phyloP scores from a whole-genome alignment of 163 green algal species.

The Coccomyxa subellipsoidea region DNA sequence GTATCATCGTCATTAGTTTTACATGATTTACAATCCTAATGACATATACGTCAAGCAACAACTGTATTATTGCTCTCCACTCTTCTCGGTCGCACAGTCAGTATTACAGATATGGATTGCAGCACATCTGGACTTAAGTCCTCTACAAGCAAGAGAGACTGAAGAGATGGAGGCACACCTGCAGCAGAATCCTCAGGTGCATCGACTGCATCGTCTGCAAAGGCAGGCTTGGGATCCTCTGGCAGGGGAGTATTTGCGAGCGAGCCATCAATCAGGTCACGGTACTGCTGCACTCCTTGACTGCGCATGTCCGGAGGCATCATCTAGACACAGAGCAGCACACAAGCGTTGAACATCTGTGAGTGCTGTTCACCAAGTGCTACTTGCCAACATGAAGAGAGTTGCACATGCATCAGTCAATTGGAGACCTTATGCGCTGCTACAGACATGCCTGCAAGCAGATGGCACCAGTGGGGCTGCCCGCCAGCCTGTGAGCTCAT shows the following conservation, averaged over 20 bases:
- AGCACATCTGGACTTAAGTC: no score
- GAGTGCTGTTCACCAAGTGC: background rate
- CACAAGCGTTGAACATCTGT: background rate
- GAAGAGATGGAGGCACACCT: background rate
- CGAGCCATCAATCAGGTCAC: background rate
- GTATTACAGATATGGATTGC: no score
- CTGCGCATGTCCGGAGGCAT: background rate
- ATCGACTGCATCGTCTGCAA: background rate
- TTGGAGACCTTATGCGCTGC: no score
- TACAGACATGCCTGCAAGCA: no score
- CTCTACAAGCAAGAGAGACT: no score
- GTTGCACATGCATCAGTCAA: no score
- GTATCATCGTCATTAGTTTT: background rate
- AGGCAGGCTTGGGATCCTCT: background rate
- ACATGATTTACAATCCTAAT: background rate
- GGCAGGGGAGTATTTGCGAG: background rate
- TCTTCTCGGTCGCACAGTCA: no score
- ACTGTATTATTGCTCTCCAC: background rate
- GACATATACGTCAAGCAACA: background rate
- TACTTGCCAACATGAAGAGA: no score
- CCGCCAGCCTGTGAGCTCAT: no score
- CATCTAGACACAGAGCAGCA: background rate
- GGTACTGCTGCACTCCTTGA: constrained; percentile 8
- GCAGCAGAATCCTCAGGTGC: background rate
- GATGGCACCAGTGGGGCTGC: no score